These are phyloP conservation scores for Kwoniella mangroviensis DNA, from an alignment of 768 basidiomycete species.

Conservation along the genomic window DNA sequence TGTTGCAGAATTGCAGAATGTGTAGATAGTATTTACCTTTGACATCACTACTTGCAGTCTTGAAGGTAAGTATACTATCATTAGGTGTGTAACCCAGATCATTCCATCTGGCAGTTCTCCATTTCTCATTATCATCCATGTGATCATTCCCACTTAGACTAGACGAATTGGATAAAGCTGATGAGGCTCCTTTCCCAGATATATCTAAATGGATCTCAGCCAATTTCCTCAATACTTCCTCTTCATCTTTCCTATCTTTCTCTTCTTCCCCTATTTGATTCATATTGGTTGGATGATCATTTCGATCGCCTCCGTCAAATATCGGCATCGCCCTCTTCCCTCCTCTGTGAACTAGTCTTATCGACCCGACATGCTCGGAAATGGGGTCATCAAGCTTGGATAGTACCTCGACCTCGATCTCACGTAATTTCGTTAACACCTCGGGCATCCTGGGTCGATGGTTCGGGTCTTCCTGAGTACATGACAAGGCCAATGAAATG, in stretches of 20 bases:
- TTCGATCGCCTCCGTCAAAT: constrained; percentile 25
- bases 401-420: constrained; percentile 83
- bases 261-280: constrained; percentile 19
- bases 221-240: constrained; percentile 46
- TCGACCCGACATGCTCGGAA: constrained; percentile 78
- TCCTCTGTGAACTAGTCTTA: constrained; percentile 74
- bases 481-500: constrained; percentile 76
- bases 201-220: constrained; percentile 43
- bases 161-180: neutral
- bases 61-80: constrained; percentile 42
- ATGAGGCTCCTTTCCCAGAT: constrained; percentile 36
- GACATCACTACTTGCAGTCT: constrained; percentile 50
- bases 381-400: constrained; percentile 65
- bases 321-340: constrained; percentile 61
- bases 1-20: too few species aligned
- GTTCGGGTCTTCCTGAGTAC: constrained; percentile 69
- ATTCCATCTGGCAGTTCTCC: constrained; percentile 57
- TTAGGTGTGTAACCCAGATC: constrained; percentile 26
- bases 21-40: constrained; percentile 31
- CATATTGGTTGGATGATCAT: neutral
- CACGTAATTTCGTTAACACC: constrained; percentile 76
- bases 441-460: constrained; percentile 74
- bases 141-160: neutral
- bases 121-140: constrained; percentile 35
- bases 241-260: constrained; percentile 42